Conservation (phyloP, 306 rosid genomes). For the Trichosanthes truncata region DNA sequence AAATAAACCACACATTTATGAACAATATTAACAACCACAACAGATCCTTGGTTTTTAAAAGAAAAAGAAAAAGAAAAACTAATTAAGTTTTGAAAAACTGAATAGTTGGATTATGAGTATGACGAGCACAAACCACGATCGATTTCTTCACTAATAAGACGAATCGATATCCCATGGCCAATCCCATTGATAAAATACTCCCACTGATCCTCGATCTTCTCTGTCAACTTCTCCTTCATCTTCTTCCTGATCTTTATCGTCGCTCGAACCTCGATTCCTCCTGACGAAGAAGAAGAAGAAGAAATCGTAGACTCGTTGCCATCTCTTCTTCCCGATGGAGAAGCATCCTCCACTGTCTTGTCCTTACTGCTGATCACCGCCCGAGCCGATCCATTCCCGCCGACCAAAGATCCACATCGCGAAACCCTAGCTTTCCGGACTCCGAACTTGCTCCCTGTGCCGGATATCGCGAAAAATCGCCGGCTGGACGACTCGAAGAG, state of each 20-base stretch:
- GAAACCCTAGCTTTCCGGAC: slow-evolving; percentile 5
- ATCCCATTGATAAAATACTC: slow-evolving; percentile 59
- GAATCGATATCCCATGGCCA: slow-evolving; percentile 77
- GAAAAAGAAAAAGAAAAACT: background rate
- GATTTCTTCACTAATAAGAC: slow-evolving; percentile 54
- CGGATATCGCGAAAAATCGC: slow-evolving; percentile 13
- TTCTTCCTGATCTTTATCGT: slow-evolving; percentile 63
- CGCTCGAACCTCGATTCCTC: slow-evolving; percentile 46
- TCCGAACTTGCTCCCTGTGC: background rate
- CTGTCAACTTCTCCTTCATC: slow-evolving; percentile 54
- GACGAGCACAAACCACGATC: slow-evolving; percentile 49
- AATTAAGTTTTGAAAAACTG: background rate
- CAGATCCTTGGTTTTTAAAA: background rate
- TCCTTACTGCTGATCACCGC: slow-evolving; percentile 49
- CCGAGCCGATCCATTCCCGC: slow-evolving; percentile 19
- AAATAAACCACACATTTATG: background rate
- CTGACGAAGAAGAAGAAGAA: slow-evolving; percentile 19
- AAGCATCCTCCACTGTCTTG: slow-evolving; percentile 21
- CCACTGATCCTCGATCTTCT: slow-evolving; percentile 66
- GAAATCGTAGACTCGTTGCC: slow-evolving; percentile 17
- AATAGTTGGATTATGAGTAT: background rate
- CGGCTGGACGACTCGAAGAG: slow-evolving; percentile 12
- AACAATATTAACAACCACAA: background rate
- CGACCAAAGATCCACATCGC: slow-evolving; percentile 1
- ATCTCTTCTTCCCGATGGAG: slow-evolving; percentile 29